Evolutionary conservation across 352 stramenopile species (phyloP), one percentile per base, ranked within the genome.

Genomic region (Globisporangium perplexum): DNA sequence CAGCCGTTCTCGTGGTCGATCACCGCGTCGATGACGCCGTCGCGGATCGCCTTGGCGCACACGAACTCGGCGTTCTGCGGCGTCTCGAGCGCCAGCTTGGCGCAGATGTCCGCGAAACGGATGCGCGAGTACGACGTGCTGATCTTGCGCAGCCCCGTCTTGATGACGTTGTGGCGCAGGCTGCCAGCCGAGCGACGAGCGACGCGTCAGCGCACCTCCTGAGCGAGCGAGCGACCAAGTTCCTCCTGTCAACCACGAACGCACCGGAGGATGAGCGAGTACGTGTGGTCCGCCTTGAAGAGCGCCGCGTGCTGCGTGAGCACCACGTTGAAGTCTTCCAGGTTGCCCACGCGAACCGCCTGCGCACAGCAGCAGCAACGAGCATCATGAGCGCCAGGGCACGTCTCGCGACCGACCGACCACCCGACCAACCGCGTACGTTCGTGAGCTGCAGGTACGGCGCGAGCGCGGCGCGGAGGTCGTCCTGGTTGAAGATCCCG

Each of bases 111-210:
- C 30, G 59, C 57, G 66, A 93, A 96, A 38, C 72, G 69, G 50
- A 93, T 90, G 22, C 87, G 86, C 58, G 81, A 97, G 75, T 99
- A 99, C 68, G 90, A 98, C 22, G 94, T 88, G 68, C 96, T 97
- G 61, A 98, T 97, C 62, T 98, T 98, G 56, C 96, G 86, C 41
- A 99, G 83, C 57, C 96, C 97, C 1, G 96, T 98, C 85, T 99
- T 99, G 65, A 99, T 98, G 22, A 99, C 97, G 63, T 98, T 98
- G 72, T 99, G 96, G 28, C 93, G 90, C 67, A 99, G 75, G 24
- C 82, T 93, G 54, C 7, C 17, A 59, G 33, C n/a, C 28, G 26
- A 30, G 26, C 26, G 26, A 5, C 3, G 5, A 5, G 2, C 26
- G 26, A n/a, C n/a, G 26, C 26, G 26, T 30, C 47, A 7, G 23